Evolutionary conservation across 768 basidiomycete genomes (phyloP).

Genomic region (Cystoderma amianthinum): DNA sequence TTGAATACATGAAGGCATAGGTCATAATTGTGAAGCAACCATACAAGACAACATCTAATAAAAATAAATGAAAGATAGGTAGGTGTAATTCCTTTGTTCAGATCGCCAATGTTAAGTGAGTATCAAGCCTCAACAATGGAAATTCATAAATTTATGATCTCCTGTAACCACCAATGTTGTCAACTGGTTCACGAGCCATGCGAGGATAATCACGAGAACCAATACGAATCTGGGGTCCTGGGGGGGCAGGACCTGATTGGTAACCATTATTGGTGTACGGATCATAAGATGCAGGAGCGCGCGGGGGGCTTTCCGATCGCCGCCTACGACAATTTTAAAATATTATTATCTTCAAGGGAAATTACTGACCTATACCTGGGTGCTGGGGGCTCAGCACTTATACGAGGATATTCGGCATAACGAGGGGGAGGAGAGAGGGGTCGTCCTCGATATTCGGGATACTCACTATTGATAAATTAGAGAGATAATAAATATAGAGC

Average conservation of each 20-base stretch:
- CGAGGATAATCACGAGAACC: constrained; percentile 41
- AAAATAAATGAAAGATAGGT: constrained; percentile 5
- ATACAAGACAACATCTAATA: constrained; percentile 1
- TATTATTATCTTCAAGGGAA: constrained; percentile 1
- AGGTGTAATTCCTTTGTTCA: neutral
- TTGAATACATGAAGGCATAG: neutral
- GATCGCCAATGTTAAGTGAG: too few relatives aligned
- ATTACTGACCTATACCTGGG: constrained; percentile 37
- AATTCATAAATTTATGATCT: constrained; percentile 24
- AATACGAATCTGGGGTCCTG: constrained; percentile 19
- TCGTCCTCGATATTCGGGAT: constrained; percentile 48
- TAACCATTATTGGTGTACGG: constrained; percentile 49
- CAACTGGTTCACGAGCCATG: constrained; percentile 37
- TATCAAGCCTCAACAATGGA: neutral
- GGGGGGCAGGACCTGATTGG: constrained; percentile 25
- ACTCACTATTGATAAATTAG: constrained; percentile 37
- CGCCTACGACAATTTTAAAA: constrained; percentile 27
- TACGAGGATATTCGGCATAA: constrained; percentile 43
- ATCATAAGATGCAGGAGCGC: constrained; percentile 45
- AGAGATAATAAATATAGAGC: neutral
- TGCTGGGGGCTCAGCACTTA: constrained; percentile 32
- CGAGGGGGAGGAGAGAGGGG: constrained; percentile 48
- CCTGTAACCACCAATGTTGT: constrained; percentile 32
- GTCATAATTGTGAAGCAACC: neutral
- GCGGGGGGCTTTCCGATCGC: constrained; percentile 65